phyloP scores from a whole-genome alignment of 2,329 filamentous ascomycete genomes.

The Phyllosticta citrichinensis region DNA sequence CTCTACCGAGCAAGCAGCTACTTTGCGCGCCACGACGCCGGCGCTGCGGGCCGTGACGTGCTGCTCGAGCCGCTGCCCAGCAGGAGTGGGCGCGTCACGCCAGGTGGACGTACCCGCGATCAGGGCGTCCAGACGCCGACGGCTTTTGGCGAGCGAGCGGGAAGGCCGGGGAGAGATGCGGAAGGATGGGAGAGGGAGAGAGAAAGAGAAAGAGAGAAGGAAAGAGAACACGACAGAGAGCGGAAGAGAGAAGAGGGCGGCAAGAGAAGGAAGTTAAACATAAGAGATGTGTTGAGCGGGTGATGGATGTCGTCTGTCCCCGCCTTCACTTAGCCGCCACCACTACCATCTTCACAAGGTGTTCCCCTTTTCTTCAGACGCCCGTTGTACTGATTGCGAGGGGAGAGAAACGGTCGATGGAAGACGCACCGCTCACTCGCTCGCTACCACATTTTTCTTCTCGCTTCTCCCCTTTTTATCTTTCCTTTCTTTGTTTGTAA shows the following conservation, averaged over 20 bases:
- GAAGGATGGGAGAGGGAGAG: not conserved
- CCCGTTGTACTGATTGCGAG: no score
- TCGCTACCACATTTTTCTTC: no score
- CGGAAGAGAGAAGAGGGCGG: slow-evolving; percentile 2
- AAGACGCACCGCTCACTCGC: no score
- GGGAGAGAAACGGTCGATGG: no score
- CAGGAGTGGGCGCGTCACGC: not conserved
- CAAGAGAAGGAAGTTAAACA: slow-evolving; percentile 13
- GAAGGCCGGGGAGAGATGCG: no score
- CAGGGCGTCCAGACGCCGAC: not conserved
- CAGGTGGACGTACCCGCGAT: not conserved
- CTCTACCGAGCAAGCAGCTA: not conserved
- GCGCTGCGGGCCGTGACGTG: not conserved
- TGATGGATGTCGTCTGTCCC: not conserved
- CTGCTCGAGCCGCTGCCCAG: not conserved
- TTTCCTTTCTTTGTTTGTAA: no score
- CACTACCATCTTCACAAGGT: no score
- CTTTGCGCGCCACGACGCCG: not conserved
- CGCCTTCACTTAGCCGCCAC: no score
- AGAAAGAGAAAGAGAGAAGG: not conserved
- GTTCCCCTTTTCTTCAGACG: no score
- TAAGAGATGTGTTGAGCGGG: slow-evolving; percentile 6
- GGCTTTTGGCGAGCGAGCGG: not conserved
- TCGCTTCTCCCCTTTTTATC: no score
- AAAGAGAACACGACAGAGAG: not conserved